Evolutionary conservation across 306 rosid genomes (phyloP).

Genomic region (Albizia julibrissin): DNA sequence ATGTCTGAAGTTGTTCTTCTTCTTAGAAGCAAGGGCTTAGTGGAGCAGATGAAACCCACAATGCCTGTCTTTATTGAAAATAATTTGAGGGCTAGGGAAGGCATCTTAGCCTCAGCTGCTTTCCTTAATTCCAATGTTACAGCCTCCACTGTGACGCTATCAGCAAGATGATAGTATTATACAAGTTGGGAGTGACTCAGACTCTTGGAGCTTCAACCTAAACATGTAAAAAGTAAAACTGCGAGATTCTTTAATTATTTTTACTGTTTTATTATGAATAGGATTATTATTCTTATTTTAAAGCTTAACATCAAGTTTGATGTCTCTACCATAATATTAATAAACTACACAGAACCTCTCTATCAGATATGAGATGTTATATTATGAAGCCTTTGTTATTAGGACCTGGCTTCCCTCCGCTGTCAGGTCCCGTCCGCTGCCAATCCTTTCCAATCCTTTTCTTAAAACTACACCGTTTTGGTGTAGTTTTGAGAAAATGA

Average conservation of each 20-base stretch:
- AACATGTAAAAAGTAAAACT: not conserved
- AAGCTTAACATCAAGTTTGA: not conserved
- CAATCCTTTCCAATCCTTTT: too few relatives aligned
- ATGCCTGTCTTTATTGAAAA: constrained; percentile 63
- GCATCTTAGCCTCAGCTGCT: constrained; percentile 49
- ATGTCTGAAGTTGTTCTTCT: constrained; percentile 62
- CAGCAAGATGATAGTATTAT: constrained; percentile 44
- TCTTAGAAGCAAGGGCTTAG: constrained; percentile 46
- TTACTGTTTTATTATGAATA: not conserved
- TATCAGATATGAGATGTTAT: not conserved
- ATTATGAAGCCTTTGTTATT: not conserved
- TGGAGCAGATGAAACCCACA: constrained; percentile 38
- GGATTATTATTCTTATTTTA: not conserved
- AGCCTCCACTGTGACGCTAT: constrained; percentile 41
- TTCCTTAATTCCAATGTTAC: constrained; percentile 65
- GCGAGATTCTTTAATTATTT: not conserved
- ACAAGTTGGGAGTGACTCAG: not conserved
- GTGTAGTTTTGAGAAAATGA: too few relatives aligned
- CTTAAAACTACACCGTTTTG: too few relatives aligned
- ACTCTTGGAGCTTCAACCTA: not conserved
- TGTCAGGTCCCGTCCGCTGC: too few relatives aligned
- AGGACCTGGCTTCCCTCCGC: too few relatives aligned
- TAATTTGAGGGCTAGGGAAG: constrained; percentile 33
- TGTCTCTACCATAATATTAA: not conserved
- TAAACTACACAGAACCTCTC: not conserved